A percentile compares a stretch with the other conserved stretches of the same genome.
These are phyloP conservation scores for Smallanthus sonchifolius DNA, from an alignment of 129 eudicot species.

Conservation along the genomic window DNA sequence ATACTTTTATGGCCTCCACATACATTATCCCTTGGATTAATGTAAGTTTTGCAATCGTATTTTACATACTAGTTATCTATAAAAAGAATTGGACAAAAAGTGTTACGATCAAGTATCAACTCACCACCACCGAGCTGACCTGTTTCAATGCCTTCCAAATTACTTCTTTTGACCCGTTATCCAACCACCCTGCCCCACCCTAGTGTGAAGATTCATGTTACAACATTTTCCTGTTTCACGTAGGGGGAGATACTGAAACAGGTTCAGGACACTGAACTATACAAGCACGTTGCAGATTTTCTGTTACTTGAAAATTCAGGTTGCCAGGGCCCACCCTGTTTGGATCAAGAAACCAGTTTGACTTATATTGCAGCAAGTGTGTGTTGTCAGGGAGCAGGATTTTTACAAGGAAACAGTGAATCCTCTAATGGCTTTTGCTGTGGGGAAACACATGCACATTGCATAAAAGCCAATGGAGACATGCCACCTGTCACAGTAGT, in stretches of 20 bases:
- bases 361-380: conserved; percentile 70
- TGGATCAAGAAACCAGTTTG: conserved; percentile 40
- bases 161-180: too few relatives aligned
- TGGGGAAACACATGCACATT: conserved; percentile 57
- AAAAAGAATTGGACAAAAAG: background rate
- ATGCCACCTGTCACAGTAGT: conserved; percentile 51
- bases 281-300: conserved; percentile 55
- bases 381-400: conserved; percentile 87
- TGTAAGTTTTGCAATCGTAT: background rate
- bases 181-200: background rate
- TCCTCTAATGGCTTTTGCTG: conserved; percentile 60
- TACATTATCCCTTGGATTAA: background rate
- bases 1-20: background rate
- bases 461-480: conserved; percentile 56
- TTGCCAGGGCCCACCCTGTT: conserved; percentile 32
- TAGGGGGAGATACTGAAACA: conserved; percentile 95
- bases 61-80: background rate
- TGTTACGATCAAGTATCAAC: background rate
- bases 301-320: conserved; percentile 39
- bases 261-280: conserved; percentile 70
- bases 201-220: background rate
- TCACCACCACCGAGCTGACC: too few relatives aligned
- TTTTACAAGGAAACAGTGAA: conserved; percentile 53
- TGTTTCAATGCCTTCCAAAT: too few relatives aligned
- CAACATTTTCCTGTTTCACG: conserved; percentile 3